Evolutionary conservation across 768 basidiomycete species (phyloP), one percentile per base, ranked within the genome.

Genomic region (Leccinum disarticulatum): DNA sequence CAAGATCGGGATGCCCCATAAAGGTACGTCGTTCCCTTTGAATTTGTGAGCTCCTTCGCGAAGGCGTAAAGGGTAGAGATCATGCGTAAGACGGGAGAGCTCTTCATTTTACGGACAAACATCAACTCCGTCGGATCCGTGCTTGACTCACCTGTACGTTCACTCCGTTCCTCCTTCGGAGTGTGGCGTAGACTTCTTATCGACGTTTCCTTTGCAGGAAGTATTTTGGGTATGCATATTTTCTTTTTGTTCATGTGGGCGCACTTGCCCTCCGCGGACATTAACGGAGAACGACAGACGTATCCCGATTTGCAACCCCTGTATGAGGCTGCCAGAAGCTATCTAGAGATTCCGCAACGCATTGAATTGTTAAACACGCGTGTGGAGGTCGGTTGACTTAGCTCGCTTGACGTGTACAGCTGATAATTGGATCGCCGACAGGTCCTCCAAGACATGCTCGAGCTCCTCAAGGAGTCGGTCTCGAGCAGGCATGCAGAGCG

Each of bases 381-480:
- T 60, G 94, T 97, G 36, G 95, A 94, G 80, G 93, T 89, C 62
- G 57, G 81, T 70, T 38, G 43, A 56, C n/a, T 51, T 62, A 22
- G 60, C 46, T 59, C 54, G 35, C 25, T 46, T 47, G 30, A 30
- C 27, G n/a, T 19, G 41, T 7, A 30, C 43, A 19, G 52, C 48
- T 70, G 48, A 63, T 50, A 6, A 33, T 14, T 5, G 43, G 48
- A 41, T 25, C 28, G 36, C 27, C 9, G 49, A 36, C 64, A 95
- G 92, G 91, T 98, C 54, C 76, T 98, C 36, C 95, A 98, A 80
- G 95, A 98, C 73, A 96, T 98, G 91, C 84, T 98, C 11, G 90
- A 94, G 69, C 83, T 98, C 54, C 78, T 98, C 55, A 98, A 98
- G 74, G 95, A 97, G 75, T 91, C 92, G 11, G 95, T 96, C 27